Base-by-base conservation (phyloP, 2,329 filamentous ascomycete species). In the Amylocarpus encephaloides region DNA sequence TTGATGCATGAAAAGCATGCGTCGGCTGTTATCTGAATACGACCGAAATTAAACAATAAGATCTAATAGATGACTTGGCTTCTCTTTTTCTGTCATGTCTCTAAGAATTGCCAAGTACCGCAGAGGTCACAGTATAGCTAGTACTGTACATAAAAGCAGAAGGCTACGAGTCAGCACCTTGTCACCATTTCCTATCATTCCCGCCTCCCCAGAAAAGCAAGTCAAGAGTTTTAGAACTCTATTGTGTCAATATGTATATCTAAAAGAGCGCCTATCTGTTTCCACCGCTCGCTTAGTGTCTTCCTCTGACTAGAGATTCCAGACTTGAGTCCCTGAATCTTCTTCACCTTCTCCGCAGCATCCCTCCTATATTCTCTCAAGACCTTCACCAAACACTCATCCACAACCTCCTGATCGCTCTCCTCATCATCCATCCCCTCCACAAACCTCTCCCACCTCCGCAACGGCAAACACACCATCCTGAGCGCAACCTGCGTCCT, bases 401-500 rank as follows among this genome's bases (percentile, higher is more conserved):
- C 64, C 2, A 73, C 73, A 26, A 61, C 60, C 6, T 30, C 56
- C 55, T 74, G 69, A 48, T 74, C 71, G 11, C 55, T 62, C 53
- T 70, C 68, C 3, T 72, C 74, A 45, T 74, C 76, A 46, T 75
- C 73, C 5, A 66, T 59, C 2, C 70, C 70, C 36, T 35, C 68
- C 1, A 78, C 71, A 38, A 79, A 73, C 33, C 69, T 61, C 46
- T 65, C 63, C 75, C 76, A 79, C 61, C 68, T 66, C 7, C 64
- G 57, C 1, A 64, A 45, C 1, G 66, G 50, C 50, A 72, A 47
- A 44, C 51, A 62, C 26, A 74, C 33, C 38, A 71, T 48, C 42
- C 77, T 62, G 42, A 80, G 57, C 5, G 76, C 78, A 10, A 78
- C 74, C 59, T 80, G 73, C 1, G 78, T 79, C 13, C 78, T 67